These are phyloP conservation scores for Suhomyces sp. DNA, from an alignment of 805 yeast species.

Conservation along the genomic window DNA sequence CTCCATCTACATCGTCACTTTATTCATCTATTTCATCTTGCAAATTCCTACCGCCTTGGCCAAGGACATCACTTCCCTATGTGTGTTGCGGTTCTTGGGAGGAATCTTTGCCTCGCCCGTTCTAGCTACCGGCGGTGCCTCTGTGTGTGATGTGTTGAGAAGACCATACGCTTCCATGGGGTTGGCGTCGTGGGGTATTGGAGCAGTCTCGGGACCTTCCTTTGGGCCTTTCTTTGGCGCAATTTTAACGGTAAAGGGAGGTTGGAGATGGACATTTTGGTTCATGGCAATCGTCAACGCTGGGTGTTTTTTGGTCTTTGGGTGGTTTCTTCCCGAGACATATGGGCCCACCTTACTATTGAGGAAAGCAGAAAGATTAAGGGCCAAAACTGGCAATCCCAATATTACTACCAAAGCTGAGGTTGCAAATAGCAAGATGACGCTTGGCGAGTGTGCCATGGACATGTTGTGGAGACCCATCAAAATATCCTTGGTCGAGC, in stretches of 20 bases:
- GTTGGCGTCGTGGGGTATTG: slow-evolving; percentile 52
- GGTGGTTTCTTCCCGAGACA: slow-evolving; percentile 47
- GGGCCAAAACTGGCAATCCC: slow-evolving; percentile 48
- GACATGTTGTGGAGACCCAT: slow-evolving; percentile 51
- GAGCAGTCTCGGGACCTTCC: slow-evolving; percentile 54
- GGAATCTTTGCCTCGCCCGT: slow-evolving; percentile 60
- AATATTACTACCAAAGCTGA: slow-evolving; percentile 44
- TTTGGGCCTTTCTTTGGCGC: slow-evolving; percentile 60
- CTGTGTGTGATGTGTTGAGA: slow-evolving; percentile 48
- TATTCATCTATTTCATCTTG: slow-evolving; percentile 47
- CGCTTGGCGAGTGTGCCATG: slow-evolving; percentile 17
- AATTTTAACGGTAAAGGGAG: slow-evolving; percentile 42
- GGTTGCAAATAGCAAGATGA: slow-evolving; percentile 23
- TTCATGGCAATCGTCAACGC: slow-evolving; percentile 43
- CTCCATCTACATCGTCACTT: slow-evolving; percentile 45
- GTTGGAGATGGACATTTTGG: slow-evolving; percentile 60
- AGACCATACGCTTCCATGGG: slow-evolving; percentile 45
- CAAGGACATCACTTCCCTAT: slow-evolving; percentile 49
- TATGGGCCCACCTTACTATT: slow-evolving; percentile 42
- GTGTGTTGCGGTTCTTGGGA: slow-evolving; percentile 49
- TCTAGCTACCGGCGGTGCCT: slow-evolving; percentile 60
- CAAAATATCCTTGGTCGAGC: slow-evolving; percentile 49
- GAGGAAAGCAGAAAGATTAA: slow-evolving; percentile 48
- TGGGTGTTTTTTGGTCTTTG: slow-evolving; percentile 31
- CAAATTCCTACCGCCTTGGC: slow-evolving; percentile 58